Base-by-base conservation (phyloP, 768 basidiomycete genomes). In the Pseudohyphozyma bogoriensis region DNA sequence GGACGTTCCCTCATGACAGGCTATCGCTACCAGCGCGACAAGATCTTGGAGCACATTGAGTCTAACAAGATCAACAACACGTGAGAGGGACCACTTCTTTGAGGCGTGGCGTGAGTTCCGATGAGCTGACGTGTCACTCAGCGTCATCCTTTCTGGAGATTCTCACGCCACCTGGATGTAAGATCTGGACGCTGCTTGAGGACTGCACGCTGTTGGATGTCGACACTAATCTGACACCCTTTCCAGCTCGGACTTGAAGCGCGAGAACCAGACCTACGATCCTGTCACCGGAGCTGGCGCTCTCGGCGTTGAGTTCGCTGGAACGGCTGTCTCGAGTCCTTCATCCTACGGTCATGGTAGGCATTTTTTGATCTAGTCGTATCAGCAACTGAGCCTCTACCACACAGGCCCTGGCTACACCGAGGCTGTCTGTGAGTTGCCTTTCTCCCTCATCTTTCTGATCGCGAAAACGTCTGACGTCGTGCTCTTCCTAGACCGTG, bases 101-200 rank as follows among this genome's bases (percentile, higher is more conserved):
- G 13, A 4, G 15, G 32, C 32, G 16, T 3, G 12, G 37, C 37
- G 11, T 10, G 20, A 39, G 12, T 39, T 39, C 20, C 11, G 12
- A 10, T 39, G 37, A 20, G 40, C 13, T n/a, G 13, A 42, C 4
- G 40, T 42, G 40, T 18, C 40, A 42, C 18, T 82, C 68, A 79
- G 79, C 1, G 68, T 82, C 59, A 77, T 82, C 55, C 74, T 83
- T n/a, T 76, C 81, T n/a, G 81, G 82, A 16, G 82, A 83, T 66
- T 80, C 79, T 55, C 81, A 83, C 66, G 80, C 80, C 7, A 81
- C 81, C 68, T 82, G 81, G 81, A 81, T 79, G 18, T 81, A 16
- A 45, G 40, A 12, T 33, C 29, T 4, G n/a, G n/a, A n/a, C n/a
- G n/a, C n/a, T n/a, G n/a, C n/a, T n/a, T n/a, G n/a, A n/a, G n/a